These are phyloP conservation scores for Cercospora canescens DNA, from an alignment of 2,329 filamentous ascomycete genomes.

Conservation along the genomic window DNA sequence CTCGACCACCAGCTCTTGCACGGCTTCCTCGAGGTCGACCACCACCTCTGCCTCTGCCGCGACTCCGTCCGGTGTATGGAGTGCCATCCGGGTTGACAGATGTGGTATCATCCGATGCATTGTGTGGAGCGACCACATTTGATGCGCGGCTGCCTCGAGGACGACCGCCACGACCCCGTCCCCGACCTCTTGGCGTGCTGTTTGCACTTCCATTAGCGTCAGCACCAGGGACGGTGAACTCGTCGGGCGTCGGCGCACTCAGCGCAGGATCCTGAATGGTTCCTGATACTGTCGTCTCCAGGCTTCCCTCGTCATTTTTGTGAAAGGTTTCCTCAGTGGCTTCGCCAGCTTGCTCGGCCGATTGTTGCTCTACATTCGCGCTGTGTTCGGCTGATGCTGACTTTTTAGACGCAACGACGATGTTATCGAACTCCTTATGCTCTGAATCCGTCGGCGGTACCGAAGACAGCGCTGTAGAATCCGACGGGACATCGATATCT, in stretches of 20 bases:
- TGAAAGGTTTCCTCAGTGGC: neutral
- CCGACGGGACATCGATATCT: slow-evolving; percentile 9
- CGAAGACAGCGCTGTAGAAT: slow-evolving; percentile 15
- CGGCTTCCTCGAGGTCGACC: slow-evolving; percentile 35
- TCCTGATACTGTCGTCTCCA: neutral
- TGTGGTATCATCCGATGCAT: neutral
- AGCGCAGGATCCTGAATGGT: neutral
- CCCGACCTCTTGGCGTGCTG: slow-evolving; percentile 31
- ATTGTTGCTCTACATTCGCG: neutral
- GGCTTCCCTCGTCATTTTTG: neutral
- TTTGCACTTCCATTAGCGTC: neutral
- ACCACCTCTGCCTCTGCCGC: slow-evolving; percentile 36
- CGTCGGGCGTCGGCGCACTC: slow-evolving; percentile 32
- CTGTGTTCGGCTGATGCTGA: neutral
- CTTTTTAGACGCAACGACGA: neutral
- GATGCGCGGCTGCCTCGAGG: slow-evolving; percentile 12
- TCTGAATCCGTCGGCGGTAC: slow-evolving; percentile 20
- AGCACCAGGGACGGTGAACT: slow-evolving; percentile 40
- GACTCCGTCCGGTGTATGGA: slow-evolving; percentile 20
- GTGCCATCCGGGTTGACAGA: slow-evolving; percentile 4
- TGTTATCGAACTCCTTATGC: slow-evolving; percentile 13
- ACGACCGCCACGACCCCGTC: slow-evolving; percentile 27
- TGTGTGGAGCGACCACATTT: neutral
- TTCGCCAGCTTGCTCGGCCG: neutral
- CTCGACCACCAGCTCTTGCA: slow-evolving; percentile 37